phyloP scores from a whole-genome alignment of 179 eudicot genomes.

The Beta lomatogona region DNA sequence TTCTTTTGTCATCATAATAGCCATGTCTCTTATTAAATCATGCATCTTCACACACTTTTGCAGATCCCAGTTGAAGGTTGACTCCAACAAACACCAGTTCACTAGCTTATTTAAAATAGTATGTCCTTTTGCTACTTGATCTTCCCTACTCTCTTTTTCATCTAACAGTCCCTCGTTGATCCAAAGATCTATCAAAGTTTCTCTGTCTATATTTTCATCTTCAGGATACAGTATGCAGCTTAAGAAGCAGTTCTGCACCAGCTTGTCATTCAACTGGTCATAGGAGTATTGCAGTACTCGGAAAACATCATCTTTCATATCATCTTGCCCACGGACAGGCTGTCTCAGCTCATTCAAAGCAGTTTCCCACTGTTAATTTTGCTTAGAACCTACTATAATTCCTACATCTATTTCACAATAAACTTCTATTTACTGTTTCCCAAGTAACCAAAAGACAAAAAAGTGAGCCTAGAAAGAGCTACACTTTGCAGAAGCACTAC shows the following conservation, averaged over 20 bases:
- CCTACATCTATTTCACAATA: constrained; percentile 13
- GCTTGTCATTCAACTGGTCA: constrained; percentile 11
- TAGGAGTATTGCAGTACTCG: constrained; percentile 13
- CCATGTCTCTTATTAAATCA: constrained; percentile 28
- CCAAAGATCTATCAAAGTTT: constrained; percentile 23
- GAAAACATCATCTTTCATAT: constrained; percentile 19
- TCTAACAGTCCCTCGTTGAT: constrained; percentile 24
- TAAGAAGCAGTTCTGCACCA: constrained; percentile 19
- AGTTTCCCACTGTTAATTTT: constrained; percentile 16
- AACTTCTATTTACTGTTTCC: not conserved
- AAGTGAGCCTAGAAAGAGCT: too few relatives aligned
- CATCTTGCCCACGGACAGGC: constrained; percentile 3
- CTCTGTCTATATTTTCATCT: constrained; percentile 4
- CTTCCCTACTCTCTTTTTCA: constrained; percentile 4
- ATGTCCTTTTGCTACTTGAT: constrained; percentile 20
- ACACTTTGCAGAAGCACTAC: too few relatives aligned
- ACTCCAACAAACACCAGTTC: not conserved
- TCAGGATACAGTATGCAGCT: constrained; percentile 26
- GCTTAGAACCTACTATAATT: not conserved
- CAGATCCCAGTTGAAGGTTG: not conserved
- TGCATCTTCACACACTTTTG: constrained; percentile 18
- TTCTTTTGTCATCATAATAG: not conserved
- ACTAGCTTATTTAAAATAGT: constrained; percentile 1
- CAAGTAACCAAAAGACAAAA: not conserved
- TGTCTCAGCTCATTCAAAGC: constrained; percentile 7